phyloP scores from a whole-genome alignment of 805 yeast genomes.

The Citeromyces nyonsensis region DNA sequence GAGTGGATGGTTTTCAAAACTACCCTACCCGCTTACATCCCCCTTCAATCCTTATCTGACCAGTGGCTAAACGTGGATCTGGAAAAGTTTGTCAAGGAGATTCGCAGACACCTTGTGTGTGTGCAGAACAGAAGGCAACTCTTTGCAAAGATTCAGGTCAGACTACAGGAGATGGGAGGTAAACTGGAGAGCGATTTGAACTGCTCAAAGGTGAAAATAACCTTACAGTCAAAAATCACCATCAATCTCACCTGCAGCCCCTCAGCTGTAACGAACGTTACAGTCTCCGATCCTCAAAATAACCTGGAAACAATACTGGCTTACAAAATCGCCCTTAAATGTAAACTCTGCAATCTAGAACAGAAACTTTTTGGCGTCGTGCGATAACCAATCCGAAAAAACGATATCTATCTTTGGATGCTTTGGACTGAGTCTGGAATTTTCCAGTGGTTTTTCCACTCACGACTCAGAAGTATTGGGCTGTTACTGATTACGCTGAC shows the following conservation, averaged over 20 bases:
- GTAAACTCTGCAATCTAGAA: no score
- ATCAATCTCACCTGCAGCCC: conserved; percentile 8
- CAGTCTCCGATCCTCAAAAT: no score
- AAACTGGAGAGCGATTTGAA: conserved; percentile 11
- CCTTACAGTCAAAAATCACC: conserved; percentile 6
- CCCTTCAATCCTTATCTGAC: conserved; percentile 8
- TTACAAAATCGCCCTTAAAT: no score
- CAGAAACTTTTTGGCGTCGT: no score
- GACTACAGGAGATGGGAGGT: conserved; percentile 2
- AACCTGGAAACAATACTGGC: no score
- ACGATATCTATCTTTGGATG: no score
- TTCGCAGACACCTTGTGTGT: conserved; percentile 11
- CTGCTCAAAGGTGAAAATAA: conserved; percentile 11
- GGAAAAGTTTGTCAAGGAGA: conserved; percentile 9
- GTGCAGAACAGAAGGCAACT: conserved; percentile 8
- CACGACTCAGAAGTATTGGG: background rate
- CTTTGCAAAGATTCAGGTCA: conserved; percentile 5
- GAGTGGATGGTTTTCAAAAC: conserved; percentile 17
- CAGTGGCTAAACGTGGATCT: conserved; percentile 11
- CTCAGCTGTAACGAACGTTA: conserved; percentile 2
- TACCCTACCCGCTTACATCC: conserved; percentile 16
- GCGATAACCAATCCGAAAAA: no score
- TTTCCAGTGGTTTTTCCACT: no score
- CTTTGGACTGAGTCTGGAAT: no score
- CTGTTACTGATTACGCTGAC: background rate